Percentiles rank a stretch among this genome's conserved stretches.
phyloP scores from a whole-genome alignment of 306 rosid genomes.

The Vigna mungo region DNA sequence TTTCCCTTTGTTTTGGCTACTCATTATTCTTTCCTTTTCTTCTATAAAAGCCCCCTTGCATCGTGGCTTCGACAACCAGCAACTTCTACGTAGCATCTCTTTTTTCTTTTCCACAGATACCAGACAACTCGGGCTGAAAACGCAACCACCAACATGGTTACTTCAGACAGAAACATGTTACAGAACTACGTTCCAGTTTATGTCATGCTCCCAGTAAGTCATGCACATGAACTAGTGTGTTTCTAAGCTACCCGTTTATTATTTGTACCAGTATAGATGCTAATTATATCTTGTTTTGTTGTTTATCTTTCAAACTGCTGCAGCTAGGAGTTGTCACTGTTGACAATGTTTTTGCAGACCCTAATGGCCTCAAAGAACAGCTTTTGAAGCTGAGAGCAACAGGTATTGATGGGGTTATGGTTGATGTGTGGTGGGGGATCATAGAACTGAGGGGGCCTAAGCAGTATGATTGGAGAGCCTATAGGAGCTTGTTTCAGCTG shows the following conservation, averaged over 20 bases:
- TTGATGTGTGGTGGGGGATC: constrained; percentile 98
- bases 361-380: constrained; percentile 52
- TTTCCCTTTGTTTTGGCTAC: background rate
- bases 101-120: background rate
- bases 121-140: constrained; percentile 7
- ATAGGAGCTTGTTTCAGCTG: constrained; percentile 69
- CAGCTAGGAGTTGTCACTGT: constrained; percentile 69
- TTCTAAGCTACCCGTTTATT: background rate
- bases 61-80: constrained; percentile 11
- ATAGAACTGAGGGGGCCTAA: constrained; percentile 73
- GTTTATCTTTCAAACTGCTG: background rate
- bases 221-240: constrained; percentile 21
- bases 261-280: background rate
- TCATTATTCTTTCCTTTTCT: background rate
- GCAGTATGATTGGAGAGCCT: constrained; percentile 73
- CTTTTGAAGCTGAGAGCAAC: constrained; percentile 60
- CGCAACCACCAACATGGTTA: constrained; percentile 45
- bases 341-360: constrained; percentile 66
- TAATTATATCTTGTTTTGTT: constrained; percentile 1
- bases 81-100: constrained; percentile 7
- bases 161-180: constrained; percentile 56
- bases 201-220: constrained; percentile 90
- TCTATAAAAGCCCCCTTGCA: constrained; percentile 10
- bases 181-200: constrained; percentile 78
- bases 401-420: constrained; percentile 87